Evolutionary conservation across 164 flowering plant species (phyloP).

Genomic region (Echeveria elegans): DNA sequence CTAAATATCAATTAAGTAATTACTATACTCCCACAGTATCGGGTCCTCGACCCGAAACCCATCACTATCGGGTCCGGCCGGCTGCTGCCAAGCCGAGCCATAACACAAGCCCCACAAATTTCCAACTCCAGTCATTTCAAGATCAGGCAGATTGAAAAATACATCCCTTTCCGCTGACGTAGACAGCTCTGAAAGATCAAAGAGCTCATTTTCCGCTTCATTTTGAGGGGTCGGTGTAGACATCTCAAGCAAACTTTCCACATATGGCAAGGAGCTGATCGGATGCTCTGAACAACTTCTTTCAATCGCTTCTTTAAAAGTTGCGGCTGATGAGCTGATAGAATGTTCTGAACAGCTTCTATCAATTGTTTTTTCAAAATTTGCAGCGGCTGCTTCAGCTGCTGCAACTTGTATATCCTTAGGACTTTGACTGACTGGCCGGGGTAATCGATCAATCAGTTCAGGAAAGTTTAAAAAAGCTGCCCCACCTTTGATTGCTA

Average conservation of each 20-base stretch:
- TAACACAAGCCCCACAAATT: not conserved
- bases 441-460: constrained; percentile 30
- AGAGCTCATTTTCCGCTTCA: constrained; percentile 8
- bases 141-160: constrained; percentile 43
- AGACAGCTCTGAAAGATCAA: constrained; percentile 17
- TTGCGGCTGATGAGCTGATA: too few relatives aligned
- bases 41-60: constrained; percentile 6
- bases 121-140: constrained; percentile 10
- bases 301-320: too few relatives aligned
- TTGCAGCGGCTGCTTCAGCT: constrained; percentile 30
- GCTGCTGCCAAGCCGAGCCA: constrained; percentile 7
- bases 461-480: constrained; percentile 49
- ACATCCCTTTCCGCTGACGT: constrained; percentile 11
- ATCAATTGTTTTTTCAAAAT: not conserved
- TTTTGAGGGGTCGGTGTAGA: constrained; percentile 14
- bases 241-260: constrained; percentile 11
- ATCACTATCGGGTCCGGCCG: not conserved
- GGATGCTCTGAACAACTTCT: too few relatives aligned
- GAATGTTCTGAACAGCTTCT: constrained; percentile 7
- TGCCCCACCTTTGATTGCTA: constrained; percentile 40
- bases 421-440: constrained; percentile 26
- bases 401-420: constrained; percentile 58
- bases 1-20: constrained; percentile 1
- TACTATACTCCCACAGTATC: not conserved
- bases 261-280: constrained; percentile 11